Evolutionary conservation across 1,139 yeast genomes (phyloP), one percentile per base, ranked within the genome.

Genomic region (Candida sanyaensis): DNA sequence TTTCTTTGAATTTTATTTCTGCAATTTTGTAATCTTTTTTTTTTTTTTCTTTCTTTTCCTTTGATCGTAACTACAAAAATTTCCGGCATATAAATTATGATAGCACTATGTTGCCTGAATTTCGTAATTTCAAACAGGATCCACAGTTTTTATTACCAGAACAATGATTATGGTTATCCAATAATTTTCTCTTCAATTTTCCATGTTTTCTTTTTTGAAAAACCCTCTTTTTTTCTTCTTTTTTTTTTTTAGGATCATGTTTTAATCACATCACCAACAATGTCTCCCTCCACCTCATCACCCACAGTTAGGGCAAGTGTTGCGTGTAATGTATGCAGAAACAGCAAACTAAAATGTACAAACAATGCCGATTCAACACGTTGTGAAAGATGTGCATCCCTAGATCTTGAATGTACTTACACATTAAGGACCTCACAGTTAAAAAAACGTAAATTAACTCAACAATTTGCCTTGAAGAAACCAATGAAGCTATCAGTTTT

Each of bases 291-390:
- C 10, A 40, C 17, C 10, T 30, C 43, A 26, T 27, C 13, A 5
- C 11, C 30, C 13, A 27, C 33, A 13, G 28, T 34, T 3, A 30
- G 68, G 33, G 59, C 65, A 9, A 54, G 60, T 26, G 58, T 64
- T 13, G 68, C 68, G 6, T 64, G 68, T 44, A 58, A 56, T 41
- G 21, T 53, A 9, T 64, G 68, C 46, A 55, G 68, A 32, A 55
- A 51, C 7, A 55, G 63, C 46, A 63, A 63, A 42, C 53, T 64
- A 37, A 53, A 60, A 44, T 64, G 68, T 50, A 36, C 54, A n/a
- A 59, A 54, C 41, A 52, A 54, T 26, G 45, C 50, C 24, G 57
- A 54, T 21, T 49, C 41, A 8, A 41, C 54, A 10, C 49, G 48
- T 9, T 64, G 68, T 49, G 61, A 58, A 47, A 49, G 68, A 40